Percentiles rank a stretch among this genome's conserved stretches.
Conservation (phyloP, 768 basidiomycete species). For the Russula emetica region DNA sequence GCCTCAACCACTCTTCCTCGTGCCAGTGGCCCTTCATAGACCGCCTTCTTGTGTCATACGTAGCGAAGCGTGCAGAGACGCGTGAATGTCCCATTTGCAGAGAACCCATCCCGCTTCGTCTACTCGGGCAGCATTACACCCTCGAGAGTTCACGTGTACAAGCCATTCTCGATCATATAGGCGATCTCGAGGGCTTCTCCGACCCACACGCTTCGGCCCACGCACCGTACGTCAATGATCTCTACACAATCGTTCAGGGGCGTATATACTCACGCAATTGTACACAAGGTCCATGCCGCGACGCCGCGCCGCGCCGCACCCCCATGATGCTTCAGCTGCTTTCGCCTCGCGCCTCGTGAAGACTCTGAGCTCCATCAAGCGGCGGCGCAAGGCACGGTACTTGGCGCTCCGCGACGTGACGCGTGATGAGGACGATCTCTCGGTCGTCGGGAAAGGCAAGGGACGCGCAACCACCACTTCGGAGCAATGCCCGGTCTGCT, state of each 20-base stretch:
- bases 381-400: conserved; percentile 65
- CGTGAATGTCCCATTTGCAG: conserved; percentile 69
- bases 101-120: conserved; percentile 66
- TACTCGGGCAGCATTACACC: conserved; percentile 59
- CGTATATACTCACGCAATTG: conserved; percentile 33
- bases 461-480: conserved; percentile 25
- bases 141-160: conserved; percentile 69
- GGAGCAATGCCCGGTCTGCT: conserved; percentile 67
- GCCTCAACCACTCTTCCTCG: background rate
- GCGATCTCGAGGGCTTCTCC: conserved; percentile 53
- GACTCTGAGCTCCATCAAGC: conserved; percentile 57
- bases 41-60: background rate
- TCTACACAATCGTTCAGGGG: background rate
- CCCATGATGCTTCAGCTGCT: conserved; percentile 26
- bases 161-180: conserved; percentile 58
- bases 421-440: conserved; percentile 48
- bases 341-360: conserved; percentile 41
- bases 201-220: conserved; percentile 41
- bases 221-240: conserved; percentile 45
- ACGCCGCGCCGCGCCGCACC: conserved; percentile 45
- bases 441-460: conserved; percentile 26
- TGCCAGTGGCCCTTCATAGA: background rate
- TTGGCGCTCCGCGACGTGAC: conserved; percentile 62
- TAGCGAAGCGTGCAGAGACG: conserved; percentile 72
- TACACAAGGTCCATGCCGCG: conserved; percentile 33